Base-by-base conservation (phyloP, 768 basidiomycete species). In the Tulasnella sp. region DNA sequence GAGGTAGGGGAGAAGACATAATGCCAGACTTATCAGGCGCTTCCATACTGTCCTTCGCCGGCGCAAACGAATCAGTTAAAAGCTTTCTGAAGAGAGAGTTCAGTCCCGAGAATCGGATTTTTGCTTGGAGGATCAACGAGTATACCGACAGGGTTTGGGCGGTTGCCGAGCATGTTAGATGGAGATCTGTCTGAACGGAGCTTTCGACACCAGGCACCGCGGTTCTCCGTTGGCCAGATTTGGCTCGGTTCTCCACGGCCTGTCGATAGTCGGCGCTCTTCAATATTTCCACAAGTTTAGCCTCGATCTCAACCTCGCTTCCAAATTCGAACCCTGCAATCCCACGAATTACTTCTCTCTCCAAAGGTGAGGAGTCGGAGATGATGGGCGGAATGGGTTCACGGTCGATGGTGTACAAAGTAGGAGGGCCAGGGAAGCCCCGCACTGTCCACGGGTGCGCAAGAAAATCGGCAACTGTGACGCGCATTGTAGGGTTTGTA, bases 261-360 rank as follows among this genome's bases (percentile, higher is more conserved):
- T 83, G 79, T 8, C 76, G 71, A 71, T 97, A 99, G 1, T 73
- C 68, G 27, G 96, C 92, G 0, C 85, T 84, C 64, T 82, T 80
- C 23, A 98, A 80, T 21, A 96, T 78, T 0, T 80, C 76, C 8
- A 79, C 68, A 2, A 97, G 78, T 68, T 77, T 83, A 43, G 76
- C 76, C 70, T 90, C 85, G 58, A 98, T 89, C 10, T 95, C 88
- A 4, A 87, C 86, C 52, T 87, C 85, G 0, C 85, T 75, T 15
- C 96, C 96, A 65, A 99, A 97, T 67, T 97, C 95, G 73, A 99
- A 97, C 3, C 95, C 95, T 43, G 84, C 83, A 95, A 97, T 98
- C 51, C 85, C 85, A 32, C 79, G 79, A 67, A 99, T 80, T 61
- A 98, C 89, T 38, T 84, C 79, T 29, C 78, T 80, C 70, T 98